A percentile compares a stretch with the other conserved stretches of the same genome.
Conservation (phyloP, 768 basidiomycete genomes). For the Boletus speciosus region DNA sequence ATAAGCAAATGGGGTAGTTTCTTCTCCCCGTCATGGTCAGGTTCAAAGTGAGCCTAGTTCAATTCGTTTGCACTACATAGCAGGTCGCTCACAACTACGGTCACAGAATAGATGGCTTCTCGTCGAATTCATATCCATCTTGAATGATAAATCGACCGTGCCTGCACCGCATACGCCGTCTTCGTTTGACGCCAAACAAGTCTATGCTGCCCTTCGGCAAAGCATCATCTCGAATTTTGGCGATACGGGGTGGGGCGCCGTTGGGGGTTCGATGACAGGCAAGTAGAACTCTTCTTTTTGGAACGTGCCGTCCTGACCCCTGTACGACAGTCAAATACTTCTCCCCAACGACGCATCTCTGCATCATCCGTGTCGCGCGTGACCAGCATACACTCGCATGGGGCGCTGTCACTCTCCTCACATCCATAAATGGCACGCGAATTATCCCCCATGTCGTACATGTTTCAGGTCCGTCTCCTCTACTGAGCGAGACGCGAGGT, state of each 20-base stretch:
- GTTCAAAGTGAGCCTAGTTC: conserved; percentile 50
- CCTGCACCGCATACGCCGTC: not conserved
- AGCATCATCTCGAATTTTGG: conserved; percentile 74
- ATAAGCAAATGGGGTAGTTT: conserved; percentile 4
- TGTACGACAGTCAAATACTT: conserved; percentile 73
- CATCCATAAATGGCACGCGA: conserved; percentile 51
- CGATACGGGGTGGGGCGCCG: conserved; percentile 82
- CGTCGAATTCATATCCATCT: conserved; percentile 69
- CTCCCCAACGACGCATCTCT: conserved; percentile 77
- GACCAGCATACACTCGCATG: conserved; percentile 78
- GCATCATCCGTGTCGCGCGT: conserved; percentile 81
- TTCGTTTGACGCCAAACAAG: conserved; percentile 55
- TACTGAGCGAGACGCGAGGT: not conserved
- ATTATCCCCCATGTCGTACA: conserved; percentile 78
- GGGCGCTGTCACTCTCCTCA: conserved; percentile 73
- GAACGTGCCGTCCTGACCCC: not conserved
- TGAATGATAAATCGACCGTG: conserved; percentile 14
- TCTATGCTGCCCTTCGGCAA: conserved; percentile 68
- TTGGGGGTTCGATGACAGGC: conserved; percentile 71
- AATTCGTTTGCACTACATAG: too few relatives aligned
- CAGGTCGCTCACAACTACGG: not conserved
- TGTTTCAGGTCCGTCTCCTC: conserved; percentile 58
- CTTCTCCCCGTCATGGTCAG: conserved; percentile 50
- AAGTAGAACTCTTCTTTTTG: conserved; percentile 15
- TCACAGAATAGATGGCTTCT: conserved; percentile 83